Conservation (phyloP, 768 basidiomycete species). For the Pholiota molesta region DNA sequence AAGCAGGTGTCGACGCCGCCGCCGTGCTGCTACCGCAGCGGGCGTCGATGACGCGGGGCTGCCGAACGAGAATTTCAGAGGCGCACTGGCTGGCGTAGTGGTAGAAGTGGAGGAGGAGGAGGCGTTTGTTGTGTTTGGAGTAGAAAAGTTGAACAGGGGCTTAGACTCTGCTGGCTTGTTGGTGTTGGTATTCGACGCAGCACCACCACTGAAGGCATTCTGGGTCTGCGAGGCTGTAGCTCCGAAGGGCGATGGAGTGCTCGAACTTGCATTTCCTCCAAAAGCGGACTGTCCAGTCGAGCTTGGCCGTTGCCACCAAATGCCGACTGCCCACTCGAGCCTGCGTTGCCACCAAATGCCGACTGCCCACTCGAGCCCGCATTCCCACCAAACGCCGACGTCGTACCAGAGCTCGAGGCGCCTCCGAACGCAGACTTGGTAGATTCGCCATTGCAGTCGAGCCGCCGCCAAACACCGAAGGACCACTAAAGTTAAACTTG, state of each 20-base stretch:
- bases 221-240: slow-evolving; percentile 21
- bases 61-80: slow-evolving; percentile 1
- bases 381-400: slow-evolving; percentile 17
- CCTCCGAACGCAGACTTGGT: slow-evolving; percentile 13
- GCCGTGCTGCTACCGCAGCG: background rate
- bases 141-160: slow-evolving; percentile 11
- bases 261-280: slow-evolving; percentile 12
- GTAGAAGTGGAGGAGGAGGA: background rate
- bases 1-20: slow-evolving; percentile 12
- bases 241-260: slow-evolving; percentile 22
- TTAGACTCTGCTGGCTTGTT: slow-evolving; percentile 9
- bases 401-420: slow-evolving; percentile 2
- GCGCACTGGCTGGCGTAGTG: background rate
- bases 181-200: slow-evolving; percentile 10
- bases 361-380: background rate
- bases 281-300: slow-evolving; percentile 6
- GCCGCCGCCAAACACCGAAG: slow-evolving; percentile 13
- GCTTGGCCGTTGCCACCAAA: slow-evolving; percentile 8
- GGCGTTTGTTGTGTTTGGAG: background rate
- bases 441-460: background rate
- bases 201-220: slow-evolving; percentile 14
- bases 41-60: background rate
- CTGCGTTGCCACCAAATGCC: slow-evolving; percentile 13
- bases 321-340: background rate
- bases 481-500: slow-evolving; percentile 19